Evolutionary conservation across 805 yeast genomes (phyloP), one percentile per base, ranked within the genome.

Genomic region (Citeromyces nyonsensis): DNA sequence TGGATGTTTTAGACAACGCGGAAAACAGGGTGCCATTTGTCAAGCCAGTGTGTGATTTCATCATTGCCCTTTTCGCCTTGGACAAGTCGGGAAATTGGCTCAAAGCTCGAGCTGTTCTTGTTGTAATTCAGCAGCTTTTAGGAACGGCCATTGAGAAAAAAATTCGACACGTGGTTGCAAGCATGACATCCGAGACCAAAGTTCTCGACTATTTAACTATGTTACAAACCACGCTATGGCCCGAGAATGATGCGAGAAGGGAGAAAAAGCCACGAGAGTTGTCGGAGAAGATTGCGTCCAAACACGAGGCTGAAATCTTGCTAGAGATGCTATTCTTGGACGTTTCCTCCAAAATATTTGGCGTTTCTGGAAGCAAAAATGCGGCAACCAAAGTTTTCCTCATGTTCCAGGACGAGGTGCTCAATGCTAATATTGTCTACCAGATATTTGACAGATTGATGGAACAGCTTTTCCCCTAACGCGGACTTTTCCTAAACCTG

Each of bases 111-210:
- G 95, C 95, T 0, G 60, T 84, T 6, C 63, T 85, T 26, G 73
- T 84, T 4, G 70, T 86, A 3, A 54, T 86, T 33, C 95, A 85
- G 49, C 95, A 84, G 48, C 51, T 86, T 1, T 61, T 86, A 26
- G 96, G 96, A 0, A 80, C 88, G 2, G 79, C 95, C 0, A 76
- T 55, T 33, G 95, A 86, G 45, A 75, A 72, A 45, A 69, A 67
- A 34, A 54, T 74, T 27, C 61, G 63, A 20, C 56, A 56, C 36
- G 49, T 69, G 24, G 56, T 59, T 26, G 44, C 42, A 5, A n/a
- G 56, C 3, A 27, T 27, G 15, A 54, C 58, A 26, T 57, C 59
- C 7, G 73, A 68, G 30, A 62, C 56, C 7, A 60, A 57, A 22
- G 46, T 79, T 1, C 51, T 61, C n/a, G 66, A 61, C 8, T 10